A percentile compares a stretch with the other conserved stretches of the same genome.
phyloP scores from a whole-genome alignment of 257 asterid genomes.

The Solanum dulcamara region DNA sequence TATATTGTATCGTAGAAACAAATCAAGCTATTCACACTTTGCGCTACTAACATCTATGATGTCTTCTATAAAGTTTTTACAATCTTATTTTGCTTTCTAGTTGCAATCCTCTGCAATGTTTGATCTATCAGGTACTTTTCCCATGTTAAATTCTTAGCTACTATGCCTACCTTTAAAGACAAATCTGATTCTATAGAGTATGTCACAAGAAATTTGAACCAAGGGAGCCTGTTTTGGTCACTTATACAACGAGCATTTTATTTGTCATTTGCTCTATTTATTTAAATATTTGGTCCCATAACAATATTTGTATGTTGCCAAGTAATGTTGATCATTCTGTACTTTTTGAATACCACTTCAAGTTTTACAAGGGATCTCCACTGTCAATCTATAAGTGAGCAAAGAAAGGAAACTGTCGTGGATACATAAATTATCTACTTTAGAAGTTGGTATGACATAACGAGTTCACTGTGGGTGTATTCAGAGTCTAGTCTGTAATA shows the following conservation, averaged over 20 bases:
- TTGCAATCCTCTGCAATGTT: conserved; percentile 68
- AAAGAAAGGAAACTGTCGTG: conserved; percentile 14
- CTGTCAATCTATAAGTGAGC: conserved; percentile 21
- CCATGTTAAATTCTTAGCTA: conserved; percentile 68
- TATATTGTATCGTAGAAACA: too few species aligned
- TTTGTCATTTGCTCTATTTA: conserved; percentile 70
- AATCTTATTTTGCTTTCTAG: conserved; percentile 65
- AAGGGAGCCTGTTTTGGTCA: conserved; percentile 77
- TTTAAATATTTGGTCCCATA: conserved; percentile 74
- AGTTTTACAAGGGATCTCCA: conserved; percentile 47
- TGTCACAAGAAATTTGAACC: conserved; percentile 46
- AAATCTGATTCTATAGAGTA: conserved; percentile 48
- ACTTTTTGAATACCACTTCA: conserved; percentile 68
- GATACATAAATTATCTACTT: conserved; percentile 11
- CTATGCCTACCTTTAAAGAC: conserved; percentile 41
- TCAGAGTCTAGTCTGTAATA: not conserved
- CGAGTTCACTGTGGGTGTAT: not conserved
- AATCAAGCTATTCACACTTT: conserved; percentile 29
- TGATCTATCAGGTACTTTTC: conserved; percentile 73
- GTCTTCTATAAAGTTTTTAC: conserved; percentile 53
- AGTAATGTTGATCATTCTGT: conserved; percentile 36
- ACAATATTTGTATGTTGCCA: conserved; percentile 65
- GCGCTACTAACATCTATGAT: conserved; percentile 20
- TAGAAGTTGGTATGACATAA: not conserved
- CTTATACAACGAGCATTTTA: conserved; percentile 69